Evolutionary conservation across 208 protist species (phyloP), one percentile per base, ranked within the genome.

Genomic region (Trypanosomatidae sp.): DNA sequence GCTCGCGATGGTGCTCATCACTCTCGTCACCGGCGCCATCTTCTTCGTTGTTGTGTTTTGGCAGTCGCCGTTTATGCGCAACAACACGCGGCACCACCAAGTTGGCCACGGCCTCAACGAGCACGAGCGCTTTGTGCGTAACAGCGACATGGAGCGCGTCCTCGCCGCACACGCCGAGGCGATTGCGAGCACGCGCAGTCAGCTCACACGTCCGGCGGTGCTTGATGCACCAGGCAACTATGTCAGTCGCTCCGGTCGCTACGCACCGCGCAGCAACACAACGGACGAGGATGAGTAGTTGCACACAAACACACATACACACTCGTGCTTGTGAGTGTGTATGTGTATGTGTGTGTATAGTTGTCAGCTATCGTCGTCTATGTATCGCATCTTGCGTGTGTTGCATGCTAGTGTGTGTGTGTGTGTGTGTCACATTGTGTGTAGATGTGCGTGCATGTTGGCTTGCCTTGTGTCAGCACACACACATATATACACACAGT

Each of bases 71-170:
- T 81, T 77, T 51, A 45, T 43, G 30, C 43, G 60, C 24, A 78
- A 80, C 42, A 55, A 53, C 20, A 45, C 72, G 24, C 74, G 76
- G 26, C 56, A 89, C 26, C 50, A 60, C 18, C 80, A 71, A 66
- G 58, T 83, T 37, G 15, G 56, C 8, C 67, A 73, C 33, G 69
- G 56, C 10, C 28, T 89, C 43, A 80, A 67, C 43, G 63, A 78
- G 57, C 74, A 89, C 51, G 72, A 88, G 66, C 65, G 72, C 26
- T 92, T 64, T 48, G 50, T 66, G 37, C 83, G 83, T 43, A 85
- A 81, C 48, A 60, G 73, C 30, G 71, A 80, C 39, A 92, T 92
- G 79, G 56, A 47, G 16, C 35, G 40, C 20, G 75, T 92, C 19
- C 74, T 89, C 37, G 76, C 72, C 7, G 48, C 57, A 22, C 84